Conservation (phyloP, 441 rosid species). For the Erysimum pusillum region DNA sequence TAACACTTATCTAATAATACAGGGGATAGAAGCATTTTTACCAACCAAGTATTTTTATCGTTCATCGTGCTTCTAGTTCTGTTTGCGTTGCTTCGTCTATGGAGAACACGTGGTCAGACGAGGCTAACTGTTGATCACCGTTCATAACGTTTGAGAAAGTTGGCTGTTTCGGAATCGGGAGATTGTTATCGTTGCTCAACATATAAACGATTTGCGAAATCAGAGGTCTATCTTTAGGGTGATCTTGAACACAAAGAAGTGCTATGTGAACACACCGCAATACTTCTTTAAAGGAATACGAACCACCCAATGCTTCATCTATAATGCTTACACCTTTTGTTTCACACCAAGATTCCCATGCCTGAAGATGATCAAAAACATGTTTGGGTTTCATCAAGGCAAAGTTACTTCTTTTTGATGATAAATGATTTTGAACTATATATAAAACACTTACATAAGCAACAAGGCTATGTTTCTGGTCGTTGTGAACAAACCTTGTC, state of each 20-base stretch:
- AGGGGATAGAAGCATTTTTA: neutral
- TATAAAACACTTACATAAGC: neutral
- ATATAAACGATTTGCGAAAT: constrained; percentile 47
- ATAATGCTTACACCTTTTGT: neutral
- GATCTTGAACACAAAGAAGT: constrained; percentile 59
- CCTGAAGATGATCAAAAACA: neutral
- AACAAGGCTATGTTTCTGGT: neutral
- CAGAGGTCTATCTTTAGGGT: constrained; percentile 45
- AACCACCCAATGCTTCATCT: neutral
- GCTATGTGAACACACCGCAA: constrained; percentile 47
- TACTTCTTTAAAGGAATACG: neutral
- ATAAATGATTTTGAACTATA: neutral
- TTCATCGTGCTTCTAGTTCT: constrained; percentile 1
- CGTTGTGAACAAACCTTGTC: neutral
- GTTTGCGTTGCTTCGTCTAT: constrained; percentile 1
- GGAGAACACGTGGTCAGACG: neutral
- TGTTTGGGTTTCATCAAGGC: neutral
- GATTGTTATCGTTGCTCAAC: constrained; percentile 41
- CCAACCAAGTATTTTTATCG: neutral
- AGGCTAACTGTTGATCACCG: neutral
- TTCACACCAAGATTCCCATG: constrained; percentile 12
- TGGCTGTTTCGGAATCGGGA: constrained; percentile 48
- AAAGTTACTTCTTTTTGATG: neutral
- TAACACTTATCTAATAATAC: neutral
- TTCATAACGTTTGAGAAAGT: constrained; percentile 23